phyloP scores from a whole-genome alignment of 176 grass and related monocot species.

The Aegilops umbellulata region DNA sequence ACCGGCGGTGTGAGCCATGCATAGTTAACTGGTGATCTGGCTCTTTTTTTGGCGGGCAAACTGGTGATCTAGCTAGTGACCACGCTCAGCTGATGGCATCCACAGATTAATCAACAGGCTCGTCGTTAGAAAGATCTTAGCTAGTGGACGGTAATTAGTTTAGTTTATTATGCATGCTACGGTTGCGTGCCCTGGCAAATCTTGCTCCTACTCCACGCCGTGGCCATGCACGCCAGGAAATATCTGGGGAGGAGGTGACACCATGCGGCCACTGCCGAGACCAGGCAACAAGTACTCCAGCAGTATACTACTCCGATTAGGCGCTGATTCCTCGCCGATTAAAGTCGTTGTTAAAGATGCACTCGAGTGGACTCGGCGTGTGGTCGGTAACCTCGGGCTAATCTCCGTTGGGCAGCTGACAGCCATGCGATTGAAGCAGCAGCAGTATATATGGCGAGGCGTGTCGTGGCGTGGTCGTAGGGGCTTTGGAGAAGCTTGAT shows the following conservation, averaged over 20 bases:
- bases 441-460: too few species aligned
- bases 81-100: not conserved
- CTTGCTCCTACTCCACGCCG: not conserved
- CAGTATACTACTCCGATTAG: not conserved
- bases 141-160: not conserved
- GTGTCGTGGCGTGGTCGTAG: not conserved
- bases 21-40: too few species aligned
- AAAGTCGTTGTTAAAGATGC: not conserved
- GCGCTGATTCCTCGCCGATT: too few species aligned
- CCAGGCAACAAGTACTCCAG: too few species aligned
- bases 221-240: not conserved
- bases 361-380: not conserved
- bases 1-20: too few species aligned
- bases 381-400: slow-evolving; percentile 10
- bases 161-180: not conserved
- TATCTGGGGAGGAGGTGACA: not conserved
- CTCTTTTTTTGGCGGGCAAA: not conserved
- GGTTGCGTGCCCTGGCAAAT: not conserved
- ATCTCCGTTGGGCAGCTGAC: not conserved
- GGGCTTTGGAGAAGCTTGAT: not conserved
- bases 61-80: not conserved
- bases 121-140: not conserved
- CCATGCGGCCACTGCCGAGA: not conserved
- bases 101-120: not conserved
- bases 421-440: not conserved